phyloP scores from a whole-genome alignment of 495 filamentous ascomycete species.

The Aspergillus sclerotioniger region DNA sequence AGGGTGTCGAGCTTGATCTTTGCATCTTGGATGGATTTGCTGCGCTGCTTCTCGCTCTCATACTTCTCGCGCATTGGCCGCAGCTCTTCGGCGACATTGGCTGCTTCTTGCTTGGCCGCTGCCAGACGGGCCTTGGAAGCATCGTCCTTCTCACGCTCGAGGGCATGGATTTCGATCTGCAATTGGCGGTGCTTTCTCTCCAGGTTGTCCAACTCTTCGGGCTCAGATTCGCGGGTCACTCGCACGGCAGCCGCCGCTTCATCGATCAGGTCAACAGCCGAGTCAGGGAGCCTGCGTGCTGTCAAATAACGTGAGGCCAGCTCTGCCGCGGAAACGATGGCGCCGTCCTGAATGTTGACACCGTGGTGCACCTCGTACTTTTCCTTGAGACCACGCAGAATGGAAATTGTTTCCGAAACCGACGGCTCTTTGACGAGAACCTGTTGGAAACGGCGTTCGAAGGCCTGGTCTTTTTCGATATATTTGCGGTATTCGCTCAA shows the following conservation, averaged over 20 bases:
- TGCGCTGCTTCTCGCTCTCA: slow-evolving; percentile 82
- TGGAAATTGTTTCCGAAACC: slow-evolving; percentile 88
- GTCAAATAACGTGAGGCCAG: slow-evolving; percentile 92
- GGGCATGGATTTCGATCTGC: slow-evolving; percentile 92
- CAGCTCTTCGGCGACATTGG: slow-evolving; percentile 89
- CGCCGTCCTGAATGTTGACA: slow-evolving; percentile 90
- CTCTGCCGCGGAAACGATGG: slow-evolving; percentile 85
- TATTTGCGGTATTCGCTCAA: slow-evolving; percentile 96
- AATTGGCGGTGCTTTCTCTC: slow-evolving; percentile 86
- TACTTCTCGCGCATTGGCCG: slow-evolving; percentile 93
- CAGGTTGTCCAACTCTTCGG: slow-evolving; percentile 88
- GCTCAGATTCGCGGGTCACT: slow-evolving; percentile 92
- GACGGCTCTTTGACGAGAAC: slow-evolving; percentile 91
- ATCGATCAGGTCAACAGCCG: slow-evolving; percentile 93
- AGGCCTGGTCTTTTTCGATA: slow-evolving; percentile 97
- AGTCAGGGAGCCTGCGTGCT: slow-evolving; percentile 85
- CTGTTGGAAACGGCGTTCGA: slow-evolving; percentile 98
- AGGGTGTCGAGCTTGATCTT: slow-evolving; percentile 90
- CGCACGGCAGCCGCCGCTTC: slow-evolving; percentile 93
- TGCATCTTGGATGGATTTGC: slow-evolving; percentile 89
- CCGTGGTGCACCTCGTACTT: slow-evolving; percentile 97
- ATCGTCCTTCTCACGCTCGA: slow-evolving; percentile 91
- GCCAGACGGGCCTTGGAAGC: slow-evolving; percentile 78
- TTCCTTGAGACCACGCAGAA: slow-evolving; percentile 94
- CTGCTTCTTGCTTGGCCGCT: slow-evolving; percentile 81